Evolutionary conservation across 2,329 filamentous ascomycete genomes (phyloP), one percentile per base, ranked within the genome.

Genomic region (Cladosporium halotolerans): DNA sequence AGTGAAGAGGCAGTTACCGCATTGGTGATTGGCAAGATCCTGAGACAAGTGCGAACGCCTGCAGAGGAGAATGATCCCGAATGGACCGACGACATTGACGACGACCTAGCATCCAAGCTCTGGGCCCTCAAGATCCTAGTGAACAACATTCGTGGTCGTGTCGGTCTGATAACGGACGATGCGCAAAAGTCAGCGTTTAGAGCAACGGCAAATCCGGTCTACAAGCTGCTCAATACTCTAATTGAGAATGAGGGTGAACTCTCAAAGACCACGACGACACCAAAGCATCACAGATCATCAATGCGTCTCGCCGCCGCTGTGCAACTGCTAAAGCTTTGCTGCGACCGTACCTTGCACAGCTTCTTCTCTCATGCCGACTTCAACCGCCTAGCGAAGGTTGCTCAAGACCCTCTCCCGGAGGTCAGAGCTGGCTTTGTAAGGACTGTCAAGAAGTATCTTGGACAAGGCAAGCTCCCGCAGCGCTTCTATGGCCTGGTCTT

Each of bases 401-500:
- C 87, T 2, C 92, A 97, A 66, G 91, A 96, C 64, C 77, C 79
- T 5, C 78, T 87, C 46, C 73, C 81, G 2, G 79, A 85, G 58
- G 89, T 97, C 28, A 85, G 93, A 33, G 80, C 79, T 44, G 81
- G 80, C 1, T 97, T 99, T 63, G 79, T 93, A 50, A 83, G 84
- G 63, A 90, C 91, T 62, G 75, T 99, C 39, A 93, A 95, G 71
- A 96, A 95, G 71, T 92, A 95, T 64, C 80, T 97, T 4, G 86
- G 87, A 9, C 81, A 86, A 50, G 80, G 80, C 52, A 83, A 79
- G 60, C 77, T 95, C 2, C 79, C 82, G 1, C 75, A 79, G 10
- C 84, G 92, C 9, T 99, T 95, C 77, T 93, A 95, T 69, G 87
- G 89, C 0, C 85, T 96, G 39, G 78, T 95, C 5, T 97, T 96